Base-by-base conservation (phyloP, 2,329 filamentous ascomycete genomes). In the Fusarium hostae region DNA sequence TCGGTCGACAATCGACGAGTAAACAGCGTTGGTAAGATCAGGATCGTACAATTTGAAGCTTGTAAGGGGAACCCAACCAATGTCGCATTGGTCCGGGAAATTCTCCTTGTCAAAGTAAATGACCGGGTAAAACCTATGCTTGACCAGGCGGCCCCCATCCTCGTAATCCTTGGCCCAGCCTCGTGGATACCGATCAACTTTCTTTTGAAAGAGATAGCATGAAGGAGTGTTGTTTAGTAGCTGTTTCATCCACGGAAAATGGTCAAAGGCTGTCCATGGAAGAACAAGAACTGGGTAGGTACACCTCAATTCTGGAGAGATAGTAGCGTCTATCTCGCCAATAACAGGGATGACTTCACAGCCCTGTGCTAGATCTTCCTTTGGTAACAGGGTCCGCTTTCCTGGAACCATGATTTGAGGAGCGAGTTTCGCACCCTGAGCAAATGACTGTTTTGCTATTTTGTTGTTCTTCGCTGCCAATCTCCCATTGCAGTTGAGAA, bases 281-380 rank as follows among this genome's bases (percentile, higher is more conserved):
- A 47, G 40, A 3, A 57, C 22, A 13, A 57, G 40, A 6, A 57
- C 5, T 4, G 54, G 3, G 10, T 9, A 57, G 6, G 24, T 12
- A 5, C n/a, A 9, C 13, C 18, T 22, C 6, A 9, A 4, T 10
- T 10, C 10, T 0, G 30, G 40, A 22, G 7, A 28, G 6, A 3
- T 20, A 9, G 22, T 0, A 37, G 54, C 40, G 10, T 57, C 47
- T 34, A 57, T 28, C 22, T 35, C 5, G 7, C 54, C 52, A 13
- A 34, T 30, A 2, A 47, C 13, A 12, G 40, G 54, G 30, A 57
- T 22, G 9, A 47, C 6, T 1, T 6, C 28, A 18, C 15, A 0
- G 0, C 11, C 0, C 3, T 2, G 20, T 0, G 45, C n/a, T 16
- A 0, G 3, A 32, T 48, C 1, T 1, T 16, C 45, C 2, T 22